phyloP scores from a whole-genome alignment of 208 protist genomes.

The Leishmania mexicana region DNA sequence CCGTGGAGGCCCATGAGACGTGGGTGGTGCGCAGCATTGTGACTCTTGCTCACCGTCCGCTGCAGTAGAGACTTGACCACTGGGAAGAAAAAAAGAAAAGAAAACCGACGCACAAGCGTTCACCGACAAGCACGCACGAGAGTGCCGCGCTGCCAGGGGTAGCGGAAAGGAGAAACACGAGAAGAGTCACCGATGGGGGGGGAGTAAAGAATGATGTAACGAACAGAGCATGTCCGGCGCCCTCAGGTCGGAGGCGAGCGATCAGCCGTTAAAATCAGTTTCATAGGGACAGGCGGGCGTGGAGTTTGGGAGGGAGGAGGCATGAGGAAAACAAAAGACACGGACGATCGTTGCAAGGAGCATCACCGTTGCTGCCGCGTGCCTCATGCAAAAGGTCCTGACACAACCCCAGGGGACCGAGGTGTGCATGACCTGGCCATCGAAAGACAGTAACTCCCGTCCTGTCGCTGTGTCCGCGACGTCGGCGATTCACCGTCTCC shows the following conservation, averaged over 20 bases:
- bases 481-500: background rate
- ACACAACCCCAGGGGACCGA: too few species aligned
- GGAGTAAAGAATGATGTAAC: background rate
- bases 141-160: background rate
- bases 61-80: background rate
- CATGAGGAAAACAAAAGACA: background rate
- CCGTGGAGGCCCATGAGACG: slow-evolving; percentile 30
- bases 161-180: background rate
- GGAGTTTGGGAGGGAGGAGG: background rate
- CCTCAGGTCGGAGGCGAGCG: background rate
- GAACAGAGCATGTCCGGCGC: background rate
- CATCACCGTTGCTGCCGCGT: background rate
- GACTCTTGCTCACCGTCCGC: background rate
- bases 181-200: background rate
- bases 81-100: background rate
- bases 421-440: background rate
- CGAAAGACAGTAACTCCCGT: background rate
- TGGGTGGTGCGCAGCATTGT: slow-evolving; percentile 36
- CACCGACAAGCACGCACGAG: background rate
- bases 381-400: background rate
- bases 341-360: background rate
- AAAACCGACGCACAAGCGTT: background rate
- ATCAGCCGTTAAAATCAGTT: background rate
- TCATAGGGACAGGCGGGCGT: background rate
- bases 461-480: background rate